These are phyloP conservation scores for Coemansia sp. DNA, from an alignment of 192 early-diverging fungal species.

Conservation along the genomic window DNA sequence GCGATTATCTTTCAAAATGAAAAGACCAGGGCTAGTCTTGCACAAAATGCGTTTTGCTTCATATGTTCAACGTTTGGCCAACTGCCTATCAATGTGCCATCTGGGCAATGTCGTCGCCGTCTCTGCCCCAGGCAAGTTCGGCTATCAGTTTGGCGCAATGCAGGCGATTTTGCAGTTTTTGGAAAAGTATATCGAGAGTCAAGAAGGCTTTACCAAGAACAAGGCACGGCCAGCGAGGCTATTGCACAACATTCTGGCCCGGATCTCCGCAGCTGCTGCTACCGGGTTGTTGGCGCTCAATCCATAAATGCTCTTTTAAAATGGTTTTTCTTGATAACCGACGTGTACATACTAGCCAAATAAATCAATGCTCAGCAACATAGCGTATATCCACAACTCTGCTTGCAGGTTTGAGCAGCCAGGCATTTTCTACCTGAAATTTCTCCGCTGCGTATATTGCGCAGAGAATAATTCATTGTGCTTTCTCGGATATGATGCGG, in stretches of 20 bases:
- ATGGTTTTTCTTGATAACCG: background rate
- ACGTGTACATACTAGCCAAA: background rate
- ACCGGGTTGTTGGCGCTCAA: too few relatives aligned
- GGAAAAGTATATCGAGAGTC: conserved; percentile 49
- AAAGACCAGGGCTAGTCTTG: too few relatives aligned
- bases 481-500: background rate
- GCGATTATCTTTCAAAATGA: too few relatives aligned
- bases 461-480: background rate
- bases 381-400: background rate
- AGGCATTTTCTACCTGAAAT: background rate
- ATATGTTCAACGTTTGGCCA: too few relatives aligned
- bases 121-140: conserved; percentile 39
- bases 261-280: conserved; percentile 41
- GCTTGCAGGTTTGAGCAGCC: background rate
- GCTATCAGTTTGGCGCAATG: conserved; percentile 52
- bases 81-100: conserved; percentile 50
- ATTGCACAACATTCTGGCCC: conserved; percentile 42
- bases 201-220: conserved; percentile 48
- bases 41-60: too few relatives aligned
- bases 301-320: too few relatives aligned
- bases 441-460: background rate
- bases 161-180: conserved; percentile 50
- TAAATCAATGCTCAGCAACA: background rate
- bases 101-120: conserved; percentile 44
- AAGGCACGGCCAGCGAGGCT: conserved; percentile 41